Percentiles rank a stretch among this genome's conserved stretches.
phyloP scores from a whole-genome alignment of 225 moss, liverwort and hornwort genomes.

The Physcomitrium patens region DNA sequence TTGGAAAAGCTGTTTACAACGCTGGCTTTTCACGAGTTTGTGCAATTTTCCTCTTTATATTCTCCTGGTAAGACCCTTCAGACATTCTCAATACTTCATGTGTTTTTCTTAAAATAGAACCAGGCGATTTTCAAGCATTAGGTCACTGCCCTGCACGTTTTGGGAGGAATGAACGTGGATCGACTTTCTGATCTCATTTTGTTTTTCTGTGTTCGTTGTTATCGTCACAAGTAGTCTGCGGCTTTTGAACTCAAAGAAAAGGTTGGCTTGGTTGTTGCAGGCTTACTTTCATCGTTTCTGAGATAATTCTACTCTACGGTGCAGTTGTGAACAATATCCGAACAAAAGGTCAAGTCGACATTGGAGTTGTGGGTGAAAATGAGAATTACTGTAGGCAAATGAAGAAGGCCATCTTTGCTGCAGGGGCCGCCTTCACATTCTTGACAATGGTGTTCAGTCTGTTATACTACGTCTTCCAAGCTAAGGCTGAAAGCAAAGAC shows the following conservation, averaged over 20 bases:
- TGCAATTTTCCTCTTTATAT: too few relatives aligned
- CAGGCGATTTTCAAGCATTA: too few relatives aligned
- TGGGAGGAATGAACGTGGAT: conserved; percentile 3
- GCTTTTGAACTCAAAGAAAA: conserved; percentile 4
- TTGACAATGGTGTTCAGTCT: conserved; percentile 68
- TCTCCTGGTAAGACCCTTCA: too few relatives aligned
- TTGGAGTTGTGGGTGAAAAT: conserved; percentile 31
- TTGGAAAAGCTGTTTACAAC: too few relatives aligned
- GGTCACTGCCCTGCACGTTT: neutral
- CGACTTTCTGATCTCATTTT: neutral
- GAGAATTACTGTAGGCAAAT: conserved; percentile 53
- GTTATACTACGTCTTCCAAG: conserved; percentile 62
- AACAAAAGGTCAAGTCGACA: conserved; percentile 31
- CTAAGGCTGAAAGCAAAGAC: conserved; percentile 42
- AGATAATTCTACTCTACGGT: conserved; percentile 41
- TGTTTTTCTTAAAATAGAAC: too few relatives aligned
- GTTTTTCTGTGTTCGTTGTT: neutral
- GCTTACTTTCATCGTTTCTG: conserved; percentile 48
- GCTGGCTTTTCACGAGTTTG: too few relatives aligned
- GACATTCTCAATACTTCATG: too few relatives aligned
- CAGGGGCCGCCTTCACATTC: conserved; percentile 74
- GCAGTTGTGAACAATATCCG: conserved; percentile 50
- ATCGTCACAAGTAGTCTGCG: neutral
- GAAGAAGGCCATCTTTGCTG: conserved; percentile 70
- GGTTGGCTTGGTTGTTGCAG: conserved; percentile 34